A percentile compares a stretch with the other conserved stretches of the same genome.
Evolutionary conservation across 2,329 filamentous ascomycete species (phyloP).

Genomic region (Penicillium crustosum): DNA sequence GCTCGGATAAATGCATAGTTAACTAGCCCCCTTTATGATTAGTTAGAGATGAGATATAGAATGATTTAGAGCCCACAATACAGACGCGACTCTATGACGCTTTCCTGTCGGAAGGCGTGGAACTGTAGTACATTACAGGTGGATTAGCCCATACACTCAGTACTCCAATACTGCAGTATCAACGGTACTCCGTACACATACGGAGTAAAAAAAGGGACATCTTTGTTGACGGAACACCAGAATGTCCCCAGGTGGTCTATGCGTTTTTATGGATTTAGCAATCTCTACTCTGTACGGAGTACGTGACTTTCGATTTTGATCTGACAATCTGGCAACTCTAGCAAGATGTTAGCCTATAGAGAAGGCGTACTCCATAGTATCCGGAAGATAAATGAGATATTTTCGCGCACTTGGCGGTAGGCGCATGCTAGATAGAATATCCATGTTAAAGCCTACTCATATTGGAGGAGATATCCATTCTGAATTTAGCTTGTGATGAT

Average conservation of each 20-base stretch:
- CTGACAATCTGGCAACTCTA: not conserved
- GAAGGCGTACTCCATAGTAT: not conserved
- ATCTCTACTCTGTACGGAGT: not conserved
- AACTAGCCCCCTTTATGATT: not conserved
- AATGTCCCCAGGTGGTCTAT: not conserved
- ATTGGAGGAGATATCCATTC: not conserved
- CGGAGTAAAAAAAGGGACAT: not conserved
- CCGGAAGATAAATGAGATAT: not conserved
- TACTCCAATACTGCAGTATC: not conserved
- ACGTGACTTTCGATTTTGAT: conserved; percentile 1
- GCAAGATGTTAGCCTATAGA: not conserved
- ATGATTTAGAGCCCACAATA: not conserved
- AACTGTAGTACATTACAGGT: conserved; percentile 6
- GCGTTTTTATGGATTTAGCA: not conserved
- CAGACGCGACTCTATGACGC: conserved; percentile 19
- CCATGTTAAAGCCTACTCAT: not conserved
- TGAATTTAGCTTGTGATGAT: conserved; percentile 18
- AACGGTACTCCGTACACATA: not conserved
- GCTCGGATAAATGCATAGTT: conserved; percentile 1
- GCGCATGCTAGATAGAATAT: not conserved
- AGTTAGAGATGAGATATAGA: not conserved
- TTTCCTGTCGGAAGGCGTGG: conserved; percentile 7
- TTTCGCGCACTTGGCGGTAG: not conserved
- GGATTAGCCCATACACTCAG: not conserved
- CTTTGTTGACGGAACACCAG: not conserved